Evolutionary conservation across 1,284 basidiomycete species (phyloP), one percentile per base, ranked within the genome.

Genomic region (Microbotryum silenes-acaulis): DNA sequence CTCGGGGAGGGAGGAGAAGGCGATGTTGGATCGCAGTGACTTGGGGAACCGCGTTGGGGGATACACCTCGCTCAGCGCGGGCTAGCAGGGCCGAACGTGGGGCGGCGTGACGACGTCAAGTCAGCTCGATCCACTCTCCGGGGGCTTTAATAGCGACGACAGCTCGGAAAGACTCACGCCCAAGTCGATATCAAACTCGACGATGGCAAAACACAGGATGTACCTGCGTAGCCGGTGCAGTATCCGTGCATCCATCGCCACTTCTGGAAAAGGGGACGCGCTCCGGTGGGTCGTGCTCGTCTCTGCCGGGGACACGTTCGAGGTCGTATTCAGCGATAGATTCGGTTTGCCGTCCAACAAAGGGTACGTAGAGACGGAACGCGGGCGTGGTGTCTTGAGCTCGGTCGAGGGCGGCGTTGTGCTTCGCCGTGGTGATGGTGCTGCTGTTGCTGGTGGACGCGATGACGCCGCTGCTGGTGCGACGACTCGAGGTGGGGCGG

Each of bases 1-100:
- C 63, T 79, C 78, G 54, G 94, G 94, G 72, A 98, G 92, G 0
- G 91, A 85, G 0, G 89, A 91, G 77, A 97, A 97, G 6, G 92
- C 91, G 60, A 91, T 92, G 62, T 61, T 62, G 37, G 31, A 3
- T 62, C 44, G 57, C n/a, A 74, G 25, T 59, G 51, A 60, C 45
- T 37, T 62, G 12, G 62, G 54, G 47, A 53, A 48, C 51, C 47
- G 25, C 46, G 54, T 33, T 25, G 60, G 33, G 20, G 56, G 44
- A 27, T 61, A 56, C 14, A 33, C 27, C 27, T 21, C 27, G 25
- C 21, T 25, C 29, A 82, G 88, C 65, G 85, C 78, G 57, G 84
- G 83, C 66, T 85, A 83, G 31, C 31, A 10, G 23, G 80, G 12
- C 88, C 85, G 6, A 92, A 92, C 0, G 91, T 92, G 51, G 87